Evolutionary conservation across 2,329 filamentous ascomycete species (phyloP).

Genomic region (Seiridium unicorne): DNA sequence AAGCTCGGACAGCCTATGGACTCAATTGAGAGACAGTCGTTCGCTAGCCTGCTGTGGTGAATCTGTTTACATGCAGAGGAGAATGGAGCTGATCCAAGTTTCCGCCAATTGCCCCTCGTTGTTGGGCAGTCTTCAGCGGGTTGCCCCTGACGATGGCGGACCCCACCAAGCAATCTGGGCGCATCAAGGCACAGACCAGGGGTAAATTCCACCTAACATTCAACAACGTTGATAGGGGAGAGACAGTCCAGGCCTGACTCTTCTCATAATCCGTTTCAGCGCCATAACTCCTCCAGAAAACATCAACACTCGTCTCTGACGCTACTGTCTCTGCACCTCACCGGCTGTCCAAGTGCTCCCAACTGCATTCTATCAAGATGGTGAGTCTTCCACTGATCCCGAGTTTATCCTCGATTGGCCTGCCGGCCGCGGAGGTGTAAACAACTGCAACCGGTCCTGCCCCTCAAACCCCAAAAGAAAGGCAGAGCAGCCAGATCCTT

Average conservation of each 20-base stretch:
- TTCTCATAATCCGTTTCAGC: conserved; percentile 15
- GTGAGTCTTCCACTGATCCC: conserved; percentile 17
- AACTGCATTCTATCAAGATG: conserved; percentile 18
- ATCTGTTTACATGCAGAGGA: no score
- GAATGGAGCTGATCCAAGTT: no score
- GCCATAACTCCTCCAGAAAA: conserved; percentile 22
- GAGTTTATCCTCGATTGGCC: background rate
- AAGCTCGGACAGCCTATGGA: no score
- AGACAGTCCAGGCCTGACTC: conserved; percentile 6
- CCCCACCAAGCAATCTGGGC: conserved; percentile 1
- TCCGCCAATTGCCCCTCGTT: background rate
- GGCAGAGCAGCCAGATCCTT: conserved; percentile 12
- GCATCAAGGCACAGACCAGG: conserved; percentile 20
- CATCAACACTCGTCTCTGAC: conserved; percentile 21
- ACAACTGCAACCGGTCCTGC: background rate
- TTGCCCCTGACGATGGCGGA: conserved; percentile 27
- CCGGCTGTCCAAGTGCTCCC: background rate
- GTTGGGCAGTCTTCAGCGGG: background rate
- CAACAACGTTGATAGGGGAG: background rate
- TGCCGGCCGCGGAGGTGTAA: background rate
- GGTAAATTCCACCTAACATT: conserved; percentile 10
- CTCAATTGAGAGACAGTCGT: no score
- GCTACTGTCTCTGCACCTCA: conserved; percentile 9
- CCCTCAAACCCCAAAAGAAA: background rate
- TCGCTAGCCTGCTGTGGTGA: no score